phyloP scores from a whole-genome alignment of 768 basidiomycete genomes.

The Myochromella boudieri region DNA sequence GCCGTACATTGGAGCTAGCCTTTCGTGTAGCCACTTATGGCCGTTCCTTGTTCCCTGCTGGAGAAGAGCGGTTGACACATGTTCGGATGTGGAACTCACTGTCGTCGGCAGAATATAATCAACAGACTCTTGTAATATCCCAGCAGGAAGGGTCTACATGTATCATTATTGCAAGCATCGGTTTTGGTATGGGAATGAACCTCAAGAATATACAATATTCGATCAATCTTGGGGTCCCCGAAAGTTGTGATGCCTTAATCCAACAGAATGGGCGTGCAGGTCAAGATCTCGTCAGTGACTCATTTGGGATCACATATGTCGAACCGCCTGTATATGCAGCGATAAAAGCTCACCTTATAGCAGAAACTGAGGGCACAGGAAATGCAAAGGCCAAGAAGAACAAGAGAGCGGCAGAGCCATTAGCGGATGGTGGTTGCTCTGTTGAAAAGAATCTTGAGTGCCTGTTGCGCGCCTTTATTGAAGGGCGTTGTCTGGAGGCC shows the following conservation, averaged over 20 bases:
- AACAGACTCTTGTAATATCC: conserved; percentile 15
- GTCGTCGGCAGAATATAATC: conserved; percentile 16
- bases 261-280: too few species aligned
- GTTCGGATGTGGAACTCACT: conserved; percentile 20
- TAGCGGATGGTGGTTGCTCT: background rate
- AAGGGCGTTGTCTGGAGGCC: background rate
- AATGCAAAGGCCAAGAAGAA: conserved; percentile 9
- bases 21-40: conserved; percentile 20
- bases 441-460: background rate
- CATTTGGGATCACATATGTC: conserved; percentile 17
- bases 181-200: conserved; percentile 23
- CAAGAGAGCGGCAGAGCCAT: background rate
- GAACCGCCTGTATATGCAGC: conserved; percentile 4
- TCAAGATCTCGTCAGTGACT: conserved; percentile 7
- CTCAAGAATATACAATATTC: conserved; percentile 16
- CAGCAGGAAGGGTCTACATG: conserved; percentile 11
- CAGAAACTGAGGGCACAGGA: background rate
- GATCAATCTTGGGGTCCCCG: conserved; percentile 20
- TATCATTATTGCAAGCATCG: conserved; percentile 19
- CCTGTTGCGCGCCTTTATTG: background rate
- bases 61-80: conserved; percentile 2
- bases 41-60: conserved; percentile 13
- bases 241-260: conserved; percentile 11
- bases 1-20: conserved; percentile 16
- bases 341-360: background rate